phyloP scores from a whole-genome alignment of 768 basidiomycete genomes.

The Kwoniella botswanensis region DNA sequence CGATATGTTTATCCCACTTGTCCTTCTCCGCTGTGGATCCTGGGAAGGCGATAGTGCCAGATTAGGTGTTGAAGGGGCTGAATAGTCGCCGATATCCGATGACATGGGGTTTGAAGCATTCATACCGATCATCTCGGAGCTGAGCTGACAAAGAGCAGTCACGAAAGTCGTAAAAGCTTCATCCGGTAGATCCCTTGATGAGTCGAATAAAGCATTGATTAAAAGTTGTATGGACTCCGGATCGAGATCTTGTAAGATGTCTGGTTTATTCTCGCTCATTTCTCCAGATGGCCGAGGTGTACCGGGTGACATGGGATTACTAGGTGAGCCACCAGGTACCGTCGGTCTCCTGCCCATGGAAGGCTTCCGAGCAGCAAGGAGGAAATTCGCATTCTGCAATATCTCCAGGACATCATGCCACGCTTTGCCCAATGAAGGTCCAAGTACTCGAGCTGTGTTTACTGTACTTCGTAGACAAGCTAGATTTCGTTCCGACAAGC shows the following conservation, averaged over 20 bases:
- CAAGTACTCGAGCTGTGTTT: slow-evolving; percentile 75
- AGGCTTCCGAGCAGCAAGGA: slow-evolving; percentile 61
- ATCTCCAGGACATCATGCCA: slow-evolving; percentile 92
- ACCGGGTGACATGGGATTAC: slow-evolving; percentile 28
- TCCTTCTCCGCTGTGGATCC: slow-evolving; percentile 64
- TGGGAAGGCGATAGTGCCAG: slow-evolving; percentile 23
- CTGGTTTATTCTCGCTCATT: slow-evolving; percentile 22
- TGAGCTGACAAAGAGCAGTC: slow-evolving; percentile 79
- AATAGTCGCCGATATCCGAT: slow-evolving; percentile 18
- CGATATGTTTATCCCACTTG: slow-evolving; percentile 87
- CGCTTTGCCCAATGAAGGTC: slow-evolving; percentile 81
- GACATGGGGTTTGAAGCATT: slow-evolving; percentile 57
- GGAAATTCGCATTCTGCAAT: slow-evolving; percentile 92
- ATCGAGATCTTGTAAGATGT: slow-evolving; percentile 45
- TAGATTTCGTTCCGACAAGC: slow-evolving; percentile 85
- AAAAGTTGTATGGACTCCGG: slow-evolving; percentile 70
- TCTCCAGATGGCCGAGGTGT: slow-evolving; percentile 23
- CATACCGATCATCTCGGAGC: slow-evolving; percentile 91
- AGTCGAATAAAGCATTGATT: slow-evolving; percentile 84
- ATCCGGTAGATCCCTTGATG: slow-evolving; percentile 82
- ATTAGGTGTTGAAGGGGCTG: slow-evolving; percentile 27
- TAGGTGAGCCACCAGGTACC: slow-evolving; percentile 26
- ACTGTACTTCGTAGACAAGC: slow-evolving; percentile 86
- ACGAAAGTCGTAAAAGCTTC: slow-evolving; percentile 78
- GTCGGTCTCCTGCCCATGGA: slow-evolving; percentile 28